Evolutionary conservation across 768 basidiomycete genomes (phyloP).

Genomic region (Wakefieldia striispora): DNA sequence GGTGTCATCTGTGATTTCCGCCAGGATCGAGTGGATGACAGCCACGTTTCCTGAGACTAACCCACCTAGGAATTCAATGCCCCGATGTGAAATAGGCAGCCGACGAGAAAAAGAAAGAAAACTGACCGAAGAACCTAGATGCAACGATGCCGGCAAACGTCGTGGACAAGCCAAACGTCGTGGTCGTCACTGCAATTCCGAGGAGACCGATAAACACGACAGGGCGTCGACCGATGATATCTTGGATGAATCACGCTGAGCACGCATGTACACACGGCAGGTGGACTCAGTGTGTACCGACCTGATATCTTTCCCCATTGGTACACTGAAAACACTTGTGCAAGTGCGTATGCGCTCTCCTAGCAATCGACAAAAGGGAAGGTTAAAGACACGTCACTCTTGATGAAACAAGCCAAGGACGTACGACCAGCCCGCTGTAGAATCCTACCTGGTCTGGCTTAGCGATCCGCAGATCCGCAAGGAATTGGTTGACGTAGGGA

Average conservation of each 20-base stretch:
- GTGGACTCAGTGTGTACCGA: background rate
- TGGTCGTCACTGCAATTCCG: conserved; percentile 50
- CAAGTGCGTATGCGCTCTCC: conserved; percentile 63
- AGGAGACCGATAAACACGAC: conserved; percentile 52
- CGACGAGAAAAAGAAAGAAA: background rate
- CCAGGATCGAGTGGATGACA: conserved; percentile 58
- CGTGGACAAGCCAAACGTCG: conserved; percentile 54
- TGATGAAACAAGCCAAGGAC: conserved; percentile 13
- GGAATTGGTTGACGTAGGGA: conserved; percentile 67
- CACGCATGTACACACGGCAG: too few relatives aligned
- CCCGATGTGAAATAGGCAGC: background rate
- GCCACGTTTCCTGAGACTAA: conserved; percentile 59
- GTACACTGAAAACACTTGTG: conserved; percentile 58
- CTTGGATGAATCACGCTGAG: conserved; percentile 27
- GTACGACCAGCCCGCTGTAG: conserved; percentile 62
- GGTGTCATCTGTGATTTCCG: conserved; percentile 60
- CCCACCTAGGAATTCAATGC: conserved; percentile 43
- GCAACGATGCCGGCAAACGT: conserved; percentile 47
- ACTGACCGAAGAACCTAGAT: conserved; percentile 50
- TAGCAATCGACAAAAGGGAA: conserved; percentile 16
- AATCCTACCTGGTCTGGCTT: conserved; percentile 58
- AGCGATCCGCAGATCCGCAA: conserved; percentile 50
- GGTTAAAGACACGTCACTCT: background rate
- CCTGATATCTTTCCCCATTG: conserved; percentile 62
- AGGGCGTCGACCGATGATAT: conserved; percentile 58